Conservation (phyloP, 2,329 filamentous ascomycete species). For the Aschersonia sp. region DNA sequence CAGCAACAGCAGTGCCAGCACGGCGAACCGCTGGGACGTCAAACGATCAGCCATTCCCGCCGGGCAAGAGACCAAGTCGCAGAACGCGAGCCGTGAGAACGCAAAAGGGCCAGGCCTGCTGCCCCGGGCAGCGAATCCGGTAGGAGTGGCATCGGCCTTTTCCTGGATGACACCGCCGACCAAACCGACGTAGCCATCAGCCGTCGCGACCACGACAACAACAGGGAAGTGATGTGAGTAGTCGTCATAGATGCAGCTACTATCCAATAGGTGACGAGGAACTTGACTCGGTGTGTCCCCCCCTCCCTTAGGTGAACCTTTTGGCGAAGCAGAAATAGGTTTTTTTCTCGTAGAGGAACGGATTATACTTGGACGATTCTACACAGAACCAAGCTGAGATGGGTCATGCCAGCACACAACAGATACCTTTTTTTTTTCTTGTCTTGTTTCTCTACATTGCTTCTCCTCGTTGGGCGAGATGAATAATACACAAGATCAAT, state of each 20-base stretch:
- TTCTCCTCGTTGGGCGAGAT: no score
- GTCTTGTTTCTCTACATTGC: no score
- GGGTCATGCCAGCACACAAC: no score
- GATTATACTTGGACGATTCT: no score
- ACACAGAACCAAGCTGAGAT: no score
- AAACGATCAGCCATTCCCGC: slow-evolving; percentile 32
- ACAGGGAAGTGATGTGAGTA: not conserved
- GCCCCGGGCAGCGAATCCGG: slow-evolving; percentile 60
- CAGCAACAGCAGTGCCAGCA: slow-evolving; percentile 10
- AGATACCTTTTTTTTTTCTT: no score
- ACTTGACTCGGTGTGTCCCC: no score
- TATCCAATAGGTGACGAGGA: not conserved
- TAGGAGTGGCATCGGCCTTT: slow-evolving; percentile 88
- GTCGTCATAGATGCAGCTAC: not conserved
- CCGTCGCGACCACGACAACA: slow-evolving; percentile 9
- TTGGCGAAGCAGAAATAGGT: no score
- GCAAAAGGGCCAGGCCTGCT: slow-evolving; percentile 22
- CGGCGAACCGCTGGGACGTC: slow-evolving; percentile 33
- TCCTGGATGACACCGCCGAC: slow-evolving; percentile 63
- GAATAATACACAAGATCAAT: no score
- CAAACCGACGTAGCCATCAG: slow-evolving; percentile 19
- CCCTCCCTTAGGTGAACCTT: no score
- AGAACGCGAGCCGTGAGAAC: slow-evolving; percentile 21
- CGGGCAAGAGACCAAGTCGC: slow-evolving; percentile 20
- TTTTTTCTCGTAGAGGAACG: no score